Percentiles rank a stretch among this genome's conserved stretches.
Conservation (phyloP, 2,329 filamentous ascomycete genomes). For the Calonectria pseudoreteaudii region DNA sequence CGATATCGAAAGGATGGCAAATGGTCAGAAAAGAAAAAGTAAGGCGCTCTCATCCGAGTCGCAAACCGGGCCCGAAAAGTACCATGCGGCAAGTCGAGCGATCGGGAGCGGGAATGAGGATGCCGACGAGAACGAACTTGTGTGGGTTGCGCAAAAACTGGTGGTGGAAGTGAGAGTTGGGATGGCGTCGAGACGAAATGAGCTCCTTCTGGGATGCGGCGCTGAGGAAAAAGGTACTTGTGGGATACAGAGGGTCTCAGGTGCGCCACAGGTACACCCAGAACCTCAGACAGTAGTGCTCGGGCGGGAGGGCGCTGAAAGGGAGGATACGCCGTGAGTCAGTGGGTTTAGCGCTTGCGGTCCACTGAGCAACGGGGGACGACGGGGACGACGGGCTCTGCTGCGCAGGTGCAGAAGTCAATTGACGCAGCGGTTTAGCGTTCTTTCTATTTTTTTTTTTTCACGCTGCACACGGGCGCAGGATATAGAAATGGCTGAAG, state of each 20-base stretch:
- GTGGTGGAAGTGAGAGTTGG: slow-evolving; percentile 41
- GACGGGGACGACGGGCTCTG: neutral
- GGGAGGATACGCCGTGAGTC: slow-evolving; percentile 27
- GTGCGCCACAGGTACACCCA: slow-evolving; percentile 31
- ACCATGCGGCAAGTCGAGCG: slow-evolving; percentile 39
- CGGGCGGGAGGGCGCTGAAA: slow-evolving; percentile 7
- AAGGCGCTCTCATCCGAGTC: slow-evolving; percentile 33
- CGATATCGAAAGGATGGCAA: neutral
- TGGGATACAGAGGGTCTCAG: slow-evolving; percentile 31
- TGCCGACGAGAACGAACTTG: slow-evolving; percentile 21
- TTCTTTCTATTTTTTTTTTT: neutral
- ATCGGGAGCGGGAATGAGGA: slow-evolving; percentile 18
- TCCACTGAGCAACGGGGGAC: slow-evolving; percentile 22
- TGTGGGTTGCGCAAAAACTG: slow-evolving; percentile 42
- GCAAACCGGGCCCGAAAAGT: slow-evolving; percentile 27
- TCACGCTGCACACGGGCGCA: neutral
- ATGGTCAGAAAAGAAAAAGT: neutral
- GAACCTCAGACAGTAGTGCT: slow-evolving; percentile 23
- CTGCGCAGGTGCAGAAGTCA: slow-evolving; percentile 24
- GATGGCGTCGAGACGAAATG: slow-evolving; percentile 45
- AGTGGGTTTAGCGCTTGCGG: slow-evolving; percentile 32
- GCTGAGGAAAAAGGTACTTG: slow-evolving; percentile 28
- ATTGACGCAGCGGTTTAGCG: slow-evolving; percentile 1
- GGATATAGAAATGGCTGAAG: neutral
- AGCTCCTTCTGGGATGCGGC: slow-evolving; percentile 39